Base-by-base conservation (phyloP, 1,284 basidiomycete genomes). In the Mycosarcoma mackinlayi region DNA sequence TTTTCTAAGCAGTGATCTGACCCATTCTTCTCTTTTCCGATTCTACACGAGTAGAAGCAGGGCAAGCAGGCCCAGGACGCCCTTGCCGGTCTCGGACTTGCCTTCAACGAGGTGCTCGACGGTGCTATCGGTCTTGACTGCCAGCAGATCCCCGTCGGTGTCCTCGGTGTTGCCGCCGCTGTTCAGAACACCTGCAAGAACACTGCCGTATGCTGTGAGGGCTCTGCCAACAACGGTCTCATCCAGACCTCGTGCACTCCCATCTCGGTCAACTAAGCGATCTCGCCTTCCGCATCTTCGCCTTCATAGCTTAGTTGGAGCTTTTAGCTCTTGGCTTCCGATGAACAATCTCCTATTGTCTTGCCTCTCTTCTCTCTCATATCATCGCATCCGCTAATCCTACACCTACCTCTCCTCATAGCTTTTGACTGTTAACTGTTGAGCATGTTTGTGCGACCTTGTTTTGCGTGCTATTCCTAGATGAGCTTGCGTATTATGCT, bases 171-270 rank as follows among this genome's bases (percentile, higher is more conserved):
- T 23, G 25, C 66, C 16, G 24, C 62, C 28, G 39, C 55, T n/a
- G 25, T 73, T 46, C 56, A 65, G 54, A 66, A 71, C 72, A 54
- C 38, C 28, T 74, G 68, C 72, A 74, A 73, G 61, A 59, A 55
- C 50, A 66, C 60, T 24, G 46, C 71, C 19, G 61, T 73, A 23
- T 75, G 69, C 57, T 73, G 73, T 31, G 34, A 59, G 37, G 70
- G 70, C 24, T 41, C 39, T 13, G 69, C 59, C 47, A 63, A 73
- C 60, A 75, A 75, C 58, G 73, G 73, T 16, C 47, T 75, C n/a
- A 18, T 75, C 39, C 73, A 73, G 63, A 65, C 65, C 46, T 68
- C 59, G 28, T 75, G 73, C 69, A 73, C 70, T 40, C 64, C 69
- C 45, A 34, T 75, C 60, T 54, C 61, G 27, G 24, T 68, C 67